These are phyloP conservation scores for Metarhizium album DNA, from an alignment of 2,329 filamentous ascomycete species.

Conservation along the genomic window DNA sequence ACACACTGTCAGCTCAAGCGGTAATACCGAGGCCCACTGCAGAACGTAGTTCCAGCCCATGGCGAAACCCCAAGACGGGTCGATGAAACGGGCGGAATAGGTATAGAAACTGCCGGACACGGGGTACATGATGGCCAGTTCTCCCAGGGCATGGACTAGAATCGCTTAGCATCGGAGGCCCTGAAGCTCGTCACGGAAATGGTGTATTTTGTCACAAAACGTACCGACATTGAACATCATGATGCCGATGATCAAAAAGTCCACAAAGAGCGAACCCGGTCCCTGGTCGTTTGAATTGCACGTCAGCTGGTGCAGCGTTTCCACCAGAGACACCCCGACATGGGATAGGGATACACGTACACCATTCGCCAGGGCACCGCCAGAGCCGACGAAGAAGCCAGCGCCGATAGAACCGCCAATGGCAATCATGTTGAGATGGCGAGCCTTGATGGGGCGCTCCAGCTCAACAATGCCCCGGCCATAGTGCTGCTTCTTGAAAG, in stretches of 20 bases:
- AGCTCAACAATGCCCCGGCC: conserved; percentile 23
- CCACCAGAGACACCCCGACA: conserved; percentile 23
- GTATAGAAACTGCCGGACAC: conserved; percentile 50
- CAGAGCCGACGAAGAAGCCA: conserved; percentile 53
- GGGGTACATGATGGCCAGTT: conserved; percentile 46
- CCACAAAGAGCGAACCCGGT: conserved; percentile 5
- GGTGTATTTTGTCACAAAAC: conserved; percentile 13
- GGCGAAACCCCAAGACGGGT: conserved; percentile 45
- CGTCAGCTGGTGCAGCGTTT: conserved; percentile 21
- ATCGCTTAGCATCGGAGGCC: no score
- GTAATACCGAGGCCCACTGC: conserved; percentile 36
- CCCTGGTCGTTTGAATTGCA: conserved; percentile 4
- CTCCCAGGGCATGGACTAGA: conserved; percentile 44
- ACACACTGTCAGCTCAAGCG: conserved; percentile 38
- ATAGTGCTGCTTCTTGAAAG: conserved; percentile 24
- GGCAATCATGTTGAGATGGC: conserved; percentile 53
- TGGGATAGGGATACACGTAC: conserved; percentile 36
- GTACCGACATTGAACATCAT: conserved; percentile 10
- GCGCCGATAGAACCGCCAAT: conserved; percentile 52
- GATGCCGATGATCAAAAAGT: conserved; percentile 8
- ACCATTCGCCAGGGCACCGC: conserved; percentile 40
- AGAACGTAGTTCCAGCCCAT: conserved; percentile 41
- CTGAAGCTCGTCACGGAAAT: no score
- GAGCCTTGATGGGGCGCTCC: conserved; percentile 39
- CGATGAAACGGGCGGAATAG: conserved; percentile 47